These are phyloP conservation scores for Parafenestella ontariensis DNA, from an alignment of 2,329 filamentous ascomycete genomes.

Conservation along the genomic window DNA sequence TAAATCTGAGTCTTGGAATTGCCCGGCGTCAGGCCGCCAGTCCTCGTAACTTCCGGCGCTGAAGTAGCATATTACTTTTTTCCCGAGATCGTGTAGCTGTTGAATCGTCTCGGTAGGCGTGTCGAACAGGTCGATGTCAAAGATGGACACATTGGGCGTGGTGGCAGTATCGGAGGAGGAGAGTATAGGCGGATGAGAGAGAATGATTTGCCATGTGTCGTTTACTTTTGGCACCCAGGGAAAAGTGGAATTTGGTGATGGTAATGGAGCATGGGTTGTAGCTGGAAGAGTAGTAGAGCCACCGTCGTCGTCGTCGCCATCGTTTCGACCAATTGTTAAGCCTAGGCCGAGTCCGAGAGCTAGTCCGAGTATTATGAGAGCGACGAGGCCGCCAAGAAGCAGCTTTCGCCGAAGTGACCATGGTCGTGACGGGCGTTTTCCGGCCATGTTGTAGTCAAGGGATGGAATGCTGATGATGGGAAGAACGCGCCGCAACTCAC, in stretches of 20 bases:
- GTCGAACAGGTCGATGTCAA: conserved; percentile 68
- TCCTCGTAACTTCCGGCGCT: conserved; percentile 73
- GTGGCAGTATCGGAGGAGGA: conserved; percentile 39
- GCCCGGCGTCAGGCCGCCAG: conserved; percentile 63
- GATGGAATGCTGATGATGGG: background rate
- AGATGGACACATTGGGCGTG: conserved; percentile 62
- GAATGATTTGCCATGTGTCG: conserved; percentile 68
- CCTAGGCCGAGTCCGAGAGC: conserved; percentile 66
- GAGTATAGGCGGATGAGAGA: conserved; percentile 48
- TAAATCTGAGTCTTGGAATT: conserved; percentile 64
- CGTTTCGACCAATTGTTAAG: conserved; percentile 48
- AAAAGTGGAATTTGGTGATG: conserved; percentile 33
- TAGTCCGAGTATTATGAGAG: conserved; percentile 52
- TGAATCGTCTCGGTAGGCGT: conserved; percentile 57
- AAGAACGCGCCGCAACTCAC: background rate
- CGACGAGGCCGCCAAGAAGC: conserved; percentile 27
- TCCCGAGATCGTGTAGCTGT: conserved; percentile 58
- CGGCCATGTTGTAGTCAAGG: conserved; percentile 12
- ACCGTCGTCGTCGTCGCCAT: conserved; percentile 28
- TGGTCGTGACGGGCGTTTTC: conserved; percentile 11
- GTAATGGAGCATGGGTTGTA: conserved; percentile 33
- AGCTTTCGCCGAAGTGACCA: conserved; percentile 36
- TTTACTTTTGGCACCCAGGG: conserved; percentile 63
- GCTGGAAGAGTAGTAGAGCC: conserved; percentile 19
- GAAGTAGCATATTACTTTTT: conserved; percentile 77